Evolutionary conservation across 257 asterid genomes (phyloP).

Genomic region (Solanum pennellii): DNA sequence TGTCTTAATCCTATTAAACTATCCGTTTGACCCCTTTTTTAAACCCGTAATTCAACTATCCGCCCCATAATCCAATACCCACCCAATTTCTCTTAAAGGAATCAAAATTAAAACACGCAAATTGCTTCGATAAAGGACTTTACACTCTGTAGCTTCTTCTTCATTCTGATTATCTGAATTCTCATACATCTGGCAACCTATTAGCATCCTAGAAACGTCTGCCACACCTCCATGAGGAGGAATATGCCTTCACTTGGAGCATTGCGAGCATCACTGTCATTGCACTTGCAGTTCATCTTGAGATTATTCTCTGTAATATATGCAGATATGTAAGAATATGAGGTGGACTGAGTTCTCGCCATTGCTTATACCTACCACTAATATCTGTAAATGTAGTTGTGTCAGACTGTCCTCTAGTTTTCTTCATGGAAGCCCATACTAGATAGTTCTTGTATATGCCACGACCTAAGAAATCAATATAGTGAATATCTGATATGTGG

Average conservation of each 20-base stretch:
- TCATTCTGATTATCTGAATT: constrained; percentile 36
- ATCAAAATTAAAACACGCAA: neutral
- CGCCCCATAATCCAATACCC: too few relatives aligned
- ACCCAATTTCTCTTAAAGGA: too few relatives aligned
- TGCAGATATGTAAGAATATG: constrained; percentile 57
- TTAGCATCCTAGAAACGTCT: constrained; percentile 21
- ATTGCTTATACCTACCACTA: neutral
- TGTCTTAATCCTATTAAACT: too few relatives aligned
- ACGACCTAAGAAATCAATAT: neutral
- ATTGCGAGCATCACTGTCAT: constrained; percentile 76
- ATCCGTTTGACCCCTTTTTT: too few relatives aligned
- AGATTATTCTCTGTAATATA: constrained; percentile 81
- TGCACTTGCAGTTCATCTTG: constrained; percentile 87
- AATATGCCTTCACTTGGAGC: constrained; percentile 67
- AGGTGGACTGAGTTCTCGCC: neutral
- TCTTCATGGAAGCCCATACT: neutral
- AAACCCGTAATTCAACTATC: too few relatives aligned
- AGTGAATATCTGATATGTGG: neutral
- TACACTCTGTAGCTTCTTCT: constrained; percentile 62
- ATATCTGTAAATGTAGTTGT: neutral
- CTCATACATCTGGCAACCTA: constrained; percentile 28
- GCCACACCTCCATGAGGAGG: constrained; percentile 22
- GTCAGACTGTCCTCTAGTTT: neutral
- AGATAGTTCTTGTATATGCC: neutral
- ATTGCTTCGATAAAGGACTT: constrained; percentile 31